Base-by-base conservation (phyloP, 2,329 filamentous ascomycete species). In the Paraconiothyrium sp. region DNA sequence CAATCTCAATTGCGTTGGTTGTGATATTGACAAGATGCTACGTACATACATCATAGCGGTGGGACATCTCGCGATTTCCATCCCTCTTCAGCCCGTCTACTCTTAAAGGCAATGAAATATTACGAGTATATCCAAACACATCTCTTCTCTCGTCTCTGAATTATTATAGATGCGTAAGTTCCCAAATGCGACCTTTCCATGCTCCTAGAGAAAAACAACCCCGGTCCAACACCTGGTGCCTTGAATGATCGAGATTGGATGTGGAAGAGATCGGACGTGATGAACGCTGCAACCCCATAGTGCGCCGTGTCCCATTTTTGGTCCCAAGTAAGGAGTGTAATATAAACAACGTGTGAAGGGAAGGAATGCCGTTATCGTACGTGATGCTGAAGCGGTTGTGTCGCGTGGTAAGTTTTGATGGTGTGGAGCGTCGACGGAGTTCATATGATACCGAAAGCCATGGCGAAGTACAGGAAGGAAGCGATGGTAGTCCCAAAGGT, bases 401-500 rank as follows among this genome's bases (percentile, higher is more conserved):
- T 8, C 35, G 37, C 51, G 27, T 10, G 27, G 44, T 24, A 27
- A 22, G 22, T 43, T 44, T 44, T 27, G 46, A n/a, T 14, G 37
- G 22, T 24, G 44, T 24, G 27, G 14, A 37, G 51, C n/a, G 37
- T 43, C 14, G 22, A 37, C 27, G 27, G 52, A 6, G 27, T 35
- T 68, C 70, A 80, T 67, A 77, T 80, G 46, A 83, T 57, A 43
- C 81, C 82, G 55, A 81, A 82, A 50, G 78, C 78, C 61, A 78
- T 76, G 43, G 79, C 79, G 67, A 85, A 84, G 75, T 82, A 83
- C 44, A 85, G 82, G 69, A 90, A 88, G 6, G 86, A 88, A 37
- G 84, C 74, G 32, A 89, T 70, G 5, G 87, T 89, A 55, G 89
- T 81, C 34, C 80, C 76, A 22, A 80, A 82, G 77, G 88, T 88